Base-by-base conservation (phyloP, 345 rosid species). In the Crucihimalaya himalaica region DNA sequence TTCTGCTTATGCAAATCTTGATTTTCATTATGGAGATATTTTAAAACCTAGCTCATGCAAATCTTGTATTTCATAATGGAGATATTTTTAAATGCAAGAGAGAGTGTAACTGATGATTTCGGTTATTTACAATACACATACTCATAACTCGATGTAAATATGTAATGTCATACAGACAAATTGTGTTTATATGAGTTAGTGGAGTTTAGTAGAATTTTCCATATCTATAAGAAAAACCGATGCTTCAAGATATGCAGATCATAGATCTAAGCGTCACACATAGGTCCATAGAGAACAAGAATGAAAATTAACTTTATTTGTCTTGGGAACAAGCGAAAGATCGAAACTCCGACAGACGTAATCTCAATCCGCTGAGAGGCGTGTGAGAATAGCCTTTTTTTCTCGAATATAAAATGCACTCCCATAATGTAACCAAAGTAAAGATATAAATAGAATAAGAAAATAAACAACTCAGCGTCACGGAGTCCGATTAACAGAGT, bases 251-350 rank as follows among this genome's bases (percentile, higher is more conserved):
- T 23, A 73, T 55, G 48, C 20, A 42, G n/a, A 13, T 19, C 48
- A 20, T 14, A 61, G 51, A 53, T 31, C 10, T 57, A 64, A 64
- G 58, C 50, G 37, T 34, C 23, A 75, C 59, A 20, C 21, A 15
- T 62, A 46, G 39, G 59, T 60, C 47, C 45, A 48, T 16, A 53
- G 15, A 37, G 42, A 63, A 56, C 47, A 65, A 34, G 48, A 73
- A 70, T 42, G 71, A 70, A 76, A 68, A 37, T 1, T 5, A 70
- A 64, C 71, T 70, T 70, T 70, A 76, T 63, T 4, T 47, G 66
- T 47, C 25, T 63, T 56, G 80, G 75, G 66, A 76, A 70, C 53
- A 46, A 76, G 75, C 75, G 54, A 70, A 63, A 25, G 59, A 76
- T 70, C 66, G 68, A 43, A 45, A 42, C 39, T 62, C 57, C 79